Base-by-base conservation (phyloP, 208 protist genomes). In the Leishmania tarentolae region DNA sequence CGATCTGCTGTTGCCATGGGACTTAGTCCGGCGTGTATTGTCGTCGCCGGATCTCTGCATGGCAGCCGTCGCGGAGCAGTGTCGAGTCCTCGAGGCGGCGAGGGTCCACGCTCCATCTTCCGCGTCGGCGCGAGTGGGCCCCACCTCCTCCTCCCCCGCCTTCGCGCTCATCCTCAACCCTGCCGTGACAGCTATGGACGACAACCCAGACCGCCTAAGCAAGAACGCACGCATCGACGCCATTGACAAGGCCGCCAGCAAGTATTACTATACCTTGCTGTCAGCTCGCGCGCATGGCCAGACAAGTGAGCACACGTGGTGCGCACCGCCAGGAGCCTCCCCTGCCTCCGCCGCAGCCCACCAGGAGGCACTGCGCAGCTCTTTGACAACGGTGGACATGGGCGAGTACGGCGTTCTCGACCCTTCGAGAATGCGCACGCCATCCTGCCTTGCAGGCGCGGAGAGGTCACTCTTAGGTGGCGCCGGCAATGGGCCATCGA, bases 181-280 rank as follows among this genome's bases (percentile, higher is more conserved):
- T 57, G 87, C 89, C 40, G 73, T 88, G 19, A 88, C 87, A 0
- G 66, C 75, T 1, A 9, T 80, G 35, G 79, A 79, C 9, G 78
- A 90, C 72, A 93, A 94, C 66, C 85, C 87, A 1, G 72, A 87
- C 42, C 90, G 92, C 6, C 70, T 71, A 9, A 79, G 87, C 70
- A 95, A 95, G 78, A 95, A 95, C 80, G 79, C 72, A 7, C 92
- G 92, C 37, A 80, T 95, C 40, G 92, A 93, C 65, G 86, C 82
- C 6, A 95, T 95, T 75, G 90, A 92, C 24, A 75, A 86, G 6
- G 84, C 82, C 0, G 82, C 86, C 37, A 84, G 90, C 68, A 76
- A 84, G 53, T 91, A 92, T 81, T 84, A 83, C 84, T 94, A 95
- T 70, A 66, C 91, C 31, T 57, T 82, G 28, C 83, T 91, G 52